Evolutionary conservation across 2,329 filamentous ascomycete genomes (phyloP), one percentile per base, ranked within the genome.

Genomic region (Eutypa lata): DNA sequence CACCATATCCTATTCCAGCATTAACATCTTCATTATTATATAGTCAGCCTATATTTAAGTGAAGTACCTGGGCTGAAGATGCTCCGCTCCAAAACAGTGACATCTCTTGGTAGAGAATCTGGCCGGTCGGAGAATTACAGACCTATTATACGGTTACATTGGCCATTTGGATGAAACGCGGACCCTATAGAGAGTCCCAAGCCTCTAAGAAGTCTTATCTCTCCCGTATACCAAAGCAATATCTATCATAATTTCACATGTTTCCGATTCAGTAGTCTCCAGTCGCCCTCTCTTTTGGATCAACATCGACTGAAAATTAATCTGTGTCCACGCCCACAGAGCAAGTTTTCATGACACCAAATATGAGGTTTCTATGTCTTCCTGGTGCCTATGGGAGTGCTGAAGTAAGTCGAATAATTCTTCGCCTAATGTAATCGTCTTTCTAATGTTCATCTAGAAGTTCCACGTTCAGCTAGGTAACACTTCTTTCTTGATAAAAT

Each of bases 321-420:
- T 26, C 42, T 19, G 37, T 40, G 18, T 3, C 42, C 8, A 11
- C 7, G 7, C 3, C 3, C 8, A 10, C 42, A 16, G 5, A 22
- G 4, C n/a, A 38, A 43, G 18, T 16, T 40, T 52, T 51, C 65
- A 74, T 19, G 19, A 24, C 21, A 24, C 21, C 19, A n/a, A 26
- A 57, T 18, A 83, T 84, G 80, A 79, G 72, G 61, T 79, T 83
- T 49, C 66, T 84, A 31, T 84, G 81, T 63, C 71, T 84, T 8
- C 80, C 80, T 33, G 81, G 81, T 56, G 78, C 81, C 21, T 83
- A 79, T 63, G 80, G 81, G 50, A 83, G 78, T 68, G 76, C 79
- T 48, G 74, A 76, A 26, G 42, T 44, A 24, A 44, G 42, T 38
- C 6, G 13, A 7, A 6, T 38, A 7, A 16, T 38, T 6, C 13